Conservation (phyloP, 441 rosid species). For the Erysimum cheiri region DNA sequence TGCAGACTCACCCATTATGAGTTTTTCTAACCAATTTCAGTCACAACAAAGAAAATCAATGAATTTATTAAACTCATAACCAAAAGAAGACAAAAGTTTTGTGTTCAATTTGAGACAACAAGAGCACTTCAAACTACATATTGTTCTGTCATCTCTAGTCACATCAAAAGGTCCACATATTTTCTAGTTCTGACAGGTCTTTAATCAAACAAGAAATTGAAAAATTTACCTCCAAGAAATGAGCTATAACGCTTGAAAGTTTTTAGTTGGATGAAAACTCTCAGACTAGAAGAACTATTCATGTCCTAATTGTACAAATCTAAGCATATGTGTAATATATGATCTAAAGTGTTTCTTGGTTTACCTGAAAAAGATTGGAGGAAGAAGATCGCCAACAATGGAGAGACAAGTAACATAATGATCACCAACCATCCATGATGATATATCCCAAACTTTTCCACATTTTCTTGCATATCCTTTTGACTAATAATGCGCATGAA, state of each 20-base stretch:
- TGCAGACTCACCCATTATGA: slow-evolving; percentile 58
- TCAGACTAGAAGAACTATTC: background rate
- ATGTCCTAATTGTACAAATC: slow-evolving; percentile 13
- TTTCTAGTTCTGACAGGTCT: background rate
- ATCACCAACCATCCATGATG: too few species aligned
- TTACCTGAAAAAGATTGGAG: slow-evolving; percentile 24
- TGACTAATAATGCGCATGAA: too few species aligned
- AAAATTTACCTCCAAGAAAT: slow-evolving; percentile 4
- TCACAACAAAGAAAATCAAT: slow-evolving; percentile 14
- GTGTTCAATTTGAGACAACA: slow-evolving; percentile 14
- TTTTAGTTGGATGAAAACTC: background rate
- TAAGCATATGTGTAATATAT: background rate
- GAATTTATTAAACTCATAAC: slow-evolving; percentile 12
- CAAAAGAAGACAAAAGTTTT: slow-evolving; percentile 4
- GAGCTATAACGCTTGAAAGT: too few species aligned
- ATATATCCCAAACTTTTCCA: too few species aligned
- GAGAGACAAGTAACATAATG: background rate
- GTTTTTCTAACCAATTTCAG: slow-evolving; percentile 33
- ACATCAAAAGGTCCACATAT: background rate
- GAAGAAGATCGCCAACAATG: slow-evolving; percentile 25
- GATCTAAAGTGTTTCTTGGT: background rate
- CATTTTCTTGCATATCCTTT: too few species aligned
- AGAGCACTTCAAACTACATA: background rate
- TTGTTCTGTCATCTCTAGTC: background rate
- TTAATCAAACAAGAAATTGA: background rate